A percentile compares a stretch with the other conserved stretches of the same genome.
Evolutionary conservation across 148 eudicot genomes (phyloP).

Genomic region (Fagopyrum tataricum): DNA sequence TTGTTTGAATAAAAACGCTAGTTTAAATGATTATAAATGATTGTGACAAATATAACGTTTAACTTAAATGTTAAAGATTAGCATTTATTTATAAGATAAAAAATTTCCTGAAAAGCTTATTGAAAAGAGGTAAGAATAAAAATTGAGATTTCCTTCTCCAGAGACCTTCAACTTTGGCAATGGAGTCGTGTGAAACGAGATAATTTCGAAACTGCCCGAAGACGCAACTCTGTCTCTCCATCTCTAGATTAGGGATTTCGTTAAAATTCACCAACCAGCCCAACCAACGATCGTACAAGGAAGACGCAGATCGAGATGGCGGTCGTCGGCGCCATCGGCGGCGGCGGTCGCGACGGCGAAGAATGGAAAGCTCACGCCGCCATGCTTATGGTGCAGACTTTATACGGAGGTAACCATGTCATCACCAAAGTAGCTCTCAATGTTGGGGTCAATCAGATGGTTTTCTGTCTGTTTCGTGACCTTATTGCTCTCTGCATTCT

Average conservation of each 20-base stretch:
- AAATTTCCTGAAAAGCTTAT: too few species aligned
- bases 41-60: too few species aligned
- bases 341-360: constrained; percentile 24
- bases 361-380: constrained; percentile 55
- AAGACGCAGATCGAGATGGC: constrained; percentile 17
- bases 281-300: neutral
- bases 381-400: constrained; percentile 60
- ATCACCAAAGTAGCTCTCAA: constrained; percentile 78
- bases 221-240: neutral
- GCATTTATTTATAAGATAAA: too few species aligned
- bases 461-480: constrained; percentile 74
- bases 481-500: constrained; percentile 74
- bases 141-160: neutral
- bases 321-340: constrained; percentile 14
- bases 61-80: too few species aligned
- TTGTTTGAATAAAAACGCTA: too few species aligned
- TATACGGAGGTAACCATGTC: constrained; percentile 80
- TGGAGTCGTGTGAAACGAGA: neutral
- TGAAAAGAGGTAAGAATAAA: too few species aligned
- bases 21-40: too few species aligned
- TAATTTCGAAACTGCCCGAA: neutral
- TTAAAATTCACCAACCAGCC: neutral
- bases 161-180: neutral
- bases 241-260: neutral
- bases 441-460: constrained; percentile 70